Conservation (phyloP, 805 yeast genomes). For the Gaillardinia entomophila region DNA sequence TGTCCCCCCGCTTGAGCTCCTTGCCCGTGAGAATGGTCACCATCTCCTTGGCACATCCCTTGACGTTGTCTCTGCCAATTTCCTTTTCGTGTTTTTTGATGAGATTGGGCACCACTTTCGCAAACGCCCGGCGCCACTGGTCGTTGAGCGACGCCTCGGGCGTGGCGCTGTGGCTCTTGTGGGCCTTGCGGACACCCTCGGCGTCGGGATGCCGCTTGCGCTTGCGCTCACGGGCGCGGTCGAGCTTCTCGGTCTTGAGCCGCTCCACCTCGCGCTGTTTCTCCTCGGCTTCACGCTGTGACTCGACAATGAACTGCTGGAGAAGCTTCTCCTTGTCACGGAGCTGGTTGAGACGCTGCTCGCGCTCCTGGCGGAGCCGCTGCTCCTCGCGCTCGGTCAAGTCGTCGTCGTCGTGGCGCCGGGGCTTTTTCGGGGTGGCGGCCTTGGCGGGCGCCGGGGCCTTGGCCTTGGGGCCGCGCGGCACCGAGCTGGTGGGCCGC, state of each 20-base stretch:
- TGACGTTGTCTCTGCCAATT: conserved; percentile 67
- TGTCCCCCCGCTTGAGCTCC: conserved; percentile 49
- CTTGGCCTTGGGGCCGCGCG: conserved; percentile 23
- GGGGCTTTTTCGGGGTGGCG: conserved; percentile 3
- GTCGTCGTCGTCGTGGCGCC: conserved; percentile 10
- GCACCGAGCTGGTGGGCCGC: conserved; percentile 38
- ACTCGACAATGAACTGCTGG: conserved; percentile 30
- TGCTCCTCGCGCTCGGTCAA: conserved; percentile 30
- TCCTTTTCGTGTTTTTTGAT: conserved; percentile 60
- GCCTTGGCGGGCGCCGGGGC: neutral
- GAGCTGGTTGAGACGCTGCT: conserved; percentile 11
- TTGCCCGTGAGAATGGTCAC: conserved; percentile 62
- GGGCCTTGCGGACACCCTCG: too few relatives aligned
- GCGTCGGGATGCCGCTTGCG: conserved; percentile 1
- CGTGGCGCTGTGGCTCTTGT: neutral
- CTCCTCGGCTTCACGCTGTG: conserved; percentile 24
- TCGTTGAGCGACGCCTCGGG: conserved; percentile 11
- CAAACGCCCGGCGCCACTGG: conserved; percentile 50
- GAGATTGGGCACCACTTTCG: conserved; percentile 72
- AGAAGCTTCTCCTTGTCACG: conserved; percentile 25
- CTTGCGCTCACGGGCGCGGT: conserved; percentile 14
- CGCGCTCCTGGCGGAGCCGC: conserved; percentile 21
- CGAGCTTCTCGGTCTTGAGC: conserved; percentile 14
- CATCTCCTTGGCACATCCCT: conserved; percentile 75
- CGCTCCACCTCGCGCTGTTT: conserved; percentile 20